These are phyloP conservation scores for Moesziomyces parantarcticus DNA, from an alignment of 1,284 basidiomycete genomes.

Conservation along the genomic window DNA sequence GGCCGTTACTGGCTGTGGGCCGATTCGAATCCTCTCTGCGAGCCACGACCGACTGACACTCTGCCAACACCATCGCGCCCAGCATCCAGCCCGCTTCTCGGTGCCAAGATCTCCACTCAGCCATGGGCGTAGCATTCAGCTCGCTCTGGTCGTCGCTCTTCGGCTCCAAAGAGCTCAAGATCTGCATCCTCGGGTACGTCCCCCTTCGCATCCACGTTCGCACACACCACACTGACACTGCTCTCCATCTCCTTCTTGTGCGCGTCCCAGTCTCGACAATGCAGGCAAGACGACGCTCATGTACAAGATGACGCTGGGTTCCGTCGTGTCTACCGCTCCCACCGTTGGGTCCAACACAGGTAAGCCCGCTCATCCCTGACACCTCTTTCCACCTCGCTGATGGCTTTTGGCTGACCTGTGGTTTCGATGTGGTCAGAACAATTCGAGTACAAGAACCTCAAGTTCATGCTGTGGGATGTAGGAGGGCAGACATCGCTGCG, in stretches of 20 bases:
- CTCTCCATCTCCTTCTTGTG: too few relatives aligned
- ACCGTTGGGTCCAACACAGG: slow-evolving; percentile 70
- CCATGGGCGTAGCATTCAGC: slow-evolving; percentile 65
- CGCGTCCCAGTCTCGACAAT: slow-evolving; percentile 69
- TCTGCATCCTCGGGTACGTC: slow-evolving; percentile 64
- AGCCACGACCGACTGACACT: too few relatives aligned
- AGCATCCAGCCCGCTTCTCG: too few relatives aligned
- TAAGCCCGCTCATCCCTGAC: slow-evolving; percentile 6
- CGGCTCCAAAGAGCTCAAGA: slow-evolving; percentile 70
- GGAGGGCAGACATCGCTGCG: slow-evolving; percentile 71
- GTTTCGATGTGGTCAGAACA: slow-evolving; percentile 20
- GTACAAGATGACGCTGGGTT: slow-evolving; percentile 72
- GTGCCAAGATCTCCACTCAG: slow-evolving; percentile 1
- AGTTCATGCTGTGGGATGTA: slow-evolving; percentile 71
- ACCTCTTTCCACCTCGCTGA: background rate
- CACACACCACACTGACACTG: background rate
- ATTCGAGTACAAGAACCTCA: slow-evolving; percentile 71
- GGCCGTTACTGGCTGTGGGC: too few relatives aligned
- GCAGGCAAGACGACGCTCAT: slow-evolving; percentile 71
- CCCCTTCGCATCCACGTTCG: background rate
- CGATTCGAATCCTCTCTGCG: too few relatives aligned
- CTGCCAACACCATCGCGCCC: background rate
- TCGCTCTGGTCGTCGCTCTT: slow-evolving; percentile 70
- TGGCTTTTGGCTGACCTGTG: background rate
- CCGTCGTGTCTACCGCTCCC: slow-evolving; percentile 71